phyloP scores from a whole-genome alignment of 108 stramenopile genomes.

The Bacterosira constricta region DNA sequence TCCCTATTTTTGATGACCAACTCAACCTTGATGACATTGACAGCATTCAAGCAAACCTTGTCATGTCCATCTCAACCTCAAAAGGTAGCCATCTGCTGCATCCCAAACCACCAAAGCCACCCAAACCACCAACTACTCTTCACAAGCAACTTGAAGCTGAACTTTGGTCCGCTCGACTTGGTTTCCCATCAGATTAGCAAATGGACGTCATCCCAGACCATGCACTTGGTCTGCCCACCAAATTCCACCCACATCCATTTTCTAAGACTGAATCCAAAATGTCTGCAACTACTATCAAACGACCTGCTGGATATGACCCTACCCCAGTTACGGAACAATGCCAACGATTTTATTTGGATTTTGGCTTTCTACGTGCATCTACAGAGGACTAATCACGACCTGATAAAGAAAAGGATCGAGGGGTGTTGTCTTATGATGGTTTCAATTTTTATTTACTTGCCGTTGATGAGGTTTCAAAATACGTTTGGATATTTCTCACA shows the following conservation, averaged over 20 bases:
- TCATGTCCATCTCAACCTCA: too few relatives aligned
- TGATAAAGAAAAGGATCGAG: neutral
- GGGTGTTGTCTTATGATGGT: neutral
- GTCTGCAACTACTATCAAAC: neutral
- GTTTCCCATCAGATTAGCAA: neutral
- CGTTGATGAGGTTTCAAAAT: neutral
- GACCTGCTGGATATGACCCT: neutral
- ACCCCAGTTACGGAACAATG: neutral
- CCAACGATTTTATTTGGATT: neutral
- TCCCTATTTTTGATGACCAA: too few relatives aligned
- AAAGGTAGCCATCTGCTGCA: too few relatives aligned
- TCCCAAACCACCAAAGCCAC: too few relatives aligned
- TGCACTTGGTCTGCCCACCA: neutral
- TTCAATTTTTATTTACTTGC: neutral
- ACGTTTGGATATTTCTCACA: neutral
- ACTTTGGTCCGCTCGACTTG: neutral
- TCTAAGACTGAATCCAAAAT: neutral
- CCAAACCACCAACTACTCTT: neutral
- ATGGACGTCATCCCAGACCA: neutral
- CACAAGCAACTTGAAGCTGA: neutral
- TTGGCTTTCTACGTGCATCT: neutral
- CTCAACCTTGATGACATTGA: too few relatives aligned
- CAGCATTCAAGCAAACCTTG: too few relatives aligned
- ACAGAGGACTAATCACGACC: neutral
- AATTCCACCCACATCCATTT: neutral